Percentiles rank a stretch among this genome's conserved stretches.
These are phyloP conservation scores for Fusarium praegraminearum DNA, from an alignment of 2,329 filamentous ascomycete genomes.

Conservation along the genomic window DNA sequence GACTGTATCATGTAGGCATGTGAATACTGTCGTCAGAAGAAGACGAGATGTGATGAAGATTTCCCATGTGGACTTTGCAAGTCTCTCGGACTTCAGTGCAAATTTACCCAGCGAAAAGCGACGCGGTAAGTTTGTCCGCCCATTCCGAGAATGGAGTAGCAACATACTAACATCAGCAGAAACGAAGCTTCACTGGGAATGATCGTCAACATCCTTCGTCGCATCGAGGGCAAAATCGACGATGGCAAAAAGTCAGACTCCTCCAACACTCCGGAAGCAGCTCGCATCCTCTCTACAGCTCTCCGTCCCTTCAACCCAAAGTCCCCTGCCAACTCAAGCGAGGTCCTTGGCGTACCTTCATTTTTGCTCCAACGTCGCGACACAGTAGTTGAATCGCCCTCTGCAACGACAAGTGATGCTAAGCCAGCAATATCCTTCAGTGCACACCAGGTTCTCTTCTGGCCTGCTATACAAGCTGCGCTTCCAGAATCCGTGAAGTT, in stretches of 20 bases:
- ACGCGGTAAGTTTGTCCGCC: neutral
- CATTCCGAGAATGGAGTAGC: accelerated
- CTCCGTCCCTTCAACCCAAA: conserved; percentile 11
- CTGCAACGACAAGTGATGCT: neutral
- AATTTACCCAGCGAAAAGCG: conserved; percentile 27
- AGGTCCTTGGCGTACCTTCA: conserved; percentile 25
- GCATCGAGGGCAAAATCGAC: conserved; percentile 38
- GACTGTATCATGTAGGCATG: conserved; percentile 19
- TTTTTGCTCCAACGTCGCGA: conserved; percentile 12
- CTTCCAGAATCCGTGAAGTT: conserved; percentile 27
- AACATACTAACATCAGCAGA: neutral
- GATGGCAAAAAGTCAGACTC: conserved; percentile 3
- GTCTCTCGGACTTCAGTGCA: conserved; percentile 28
- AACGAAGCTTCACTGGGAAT: conserved; percentile 37
- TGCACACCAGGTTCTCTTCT: conserved; percentile 24
- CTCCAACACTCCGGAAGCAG: neutral
- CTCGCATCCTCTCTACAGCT: neutral
- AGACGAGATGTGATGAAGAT: conserved; percentile 39
- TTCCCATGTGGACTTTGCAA: conserved; percentile 34
- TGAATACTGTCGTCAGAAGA: conserved; percentile 38
- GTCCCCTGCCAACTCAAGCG: conserved; percentile 36
- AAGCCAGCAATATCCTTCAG: conserved; percentile 32
- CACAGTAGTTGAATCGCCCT: conserved; percentile 12
- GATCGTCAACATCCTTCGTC: conserved; percentile 40
- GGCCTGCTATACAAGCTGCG: conserved; percentile 19